phyloP scores from a whole-genome alignment of 495 filamentous ascomycete species.

The Talaromyces adpressus region DNA sequence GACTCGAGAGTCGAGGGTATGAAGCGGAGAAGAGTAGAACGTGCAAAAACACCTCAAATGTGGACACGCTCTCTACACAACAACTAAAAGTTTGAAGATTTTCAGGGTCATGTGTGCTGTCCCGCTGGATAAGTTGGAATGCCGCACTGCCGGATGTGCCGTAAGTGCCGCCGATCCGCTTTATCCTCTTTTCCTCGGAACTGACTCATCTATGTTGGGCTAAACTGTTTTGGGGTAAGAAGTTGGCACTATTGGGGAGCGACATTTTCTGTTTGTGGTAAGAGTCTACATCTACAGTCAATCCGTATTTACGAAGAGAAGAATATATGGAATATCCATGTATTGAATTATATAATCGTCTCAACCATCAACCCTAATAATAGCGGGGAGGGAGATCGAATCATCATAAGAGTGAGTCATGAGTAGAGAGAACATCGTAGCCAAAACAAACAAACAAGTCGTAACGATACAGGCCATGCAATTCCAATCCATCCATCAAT shows the following conservation, averaged over 20 bases:
- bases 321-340: not conserved
- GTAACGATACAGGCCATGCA: not conserved
- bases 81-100: too few species aligned
- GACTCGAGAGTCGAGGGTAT: too few species aligned
- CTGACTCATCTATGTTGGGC: not conserved
- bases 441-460: conserved; percentile 13
- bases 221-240: not conserved
- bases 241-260: not conserved
- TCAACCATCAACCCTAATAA: not conserved
- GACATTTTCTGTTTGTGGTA: not conserved
- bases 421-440: conserved; percentile 8
- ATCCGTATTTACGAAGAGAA: too few species aligned
- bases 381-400: not conserved
- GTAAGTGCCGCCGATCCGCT: not conserved
- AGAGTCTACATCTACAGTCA: too few species aligned
- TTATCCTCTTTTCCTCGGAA: not conserved
- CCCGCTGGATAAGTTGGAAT: not conserved
- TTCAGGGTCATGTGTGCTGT: not conserved
- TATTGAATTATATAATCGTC: not conserved
- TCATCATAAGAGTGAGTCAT: conserved; percentile 1
- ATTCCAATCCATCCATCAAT: not conserved
- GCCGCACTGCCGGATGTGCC: not conserved
- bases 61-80: too few species aligned
- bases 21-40: too few species aligned
- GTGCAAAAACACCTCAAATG: too few species aligned